Percentiles rank a stretch among this genome's conserved stretches.
Evolutionary conservation across 495 filamentous ascomycete genomes (phyloP).

Genomic region (Friedmanniomyces simplex): DNA sequence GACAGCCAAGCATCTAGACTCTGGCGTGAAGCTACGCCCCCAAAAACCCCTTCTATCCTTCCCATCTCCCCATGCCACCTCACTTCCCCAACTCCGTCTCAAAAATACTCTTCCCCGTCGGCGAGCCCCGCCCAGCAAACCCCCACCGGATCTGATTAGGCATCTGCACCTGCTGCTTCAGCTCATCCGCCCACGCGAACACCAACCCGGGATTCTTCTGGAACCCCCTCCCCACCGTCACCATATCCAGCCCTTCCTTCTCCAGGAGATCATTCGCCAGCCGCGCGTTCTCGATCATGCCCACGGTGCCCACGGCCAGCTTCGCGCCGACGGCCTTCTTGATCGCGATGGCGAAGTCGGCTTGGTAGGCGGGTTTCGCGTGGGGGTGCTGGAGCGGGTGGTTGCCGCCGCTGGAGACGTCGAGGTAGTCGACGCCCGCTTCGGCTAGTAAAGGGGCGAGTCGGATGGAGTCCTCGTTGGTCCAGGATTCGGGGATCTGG

Average conservation of each 20-base stretch:
- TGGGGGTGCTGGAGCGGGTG: conserved; percentile 50
- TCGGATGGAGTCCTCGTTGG: conserved; percentile 42
- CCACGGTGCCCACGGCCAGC: conserved; percentile 49
- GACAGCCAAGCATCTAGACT: too few relatives aligned
- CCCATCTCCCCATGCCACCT: background rate
- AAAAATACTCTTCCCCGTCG: conserved; percentile 1
- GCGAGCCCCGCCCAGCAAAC: background rate
- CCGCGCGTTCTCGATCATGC: conserved; percentile 47
- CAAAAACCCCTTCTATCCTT: background rate
- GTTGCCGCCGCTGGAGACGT: conserved; percentile 52
- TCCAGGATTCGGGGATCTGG: conserved; percentile 42
- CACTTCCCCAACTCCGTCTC: conserved; percentile 1
- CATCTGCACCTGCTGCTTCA: conserved; percentile 50
- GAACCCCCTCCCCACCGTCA: conserved; percentile 53
- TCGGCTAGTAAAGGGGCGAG: conserved; percentile 44
- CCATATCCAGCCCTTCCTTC: conserved; percentile 47
- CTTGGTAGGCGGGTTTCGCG: conserved; percentile 52
- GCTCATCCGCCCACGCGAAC: conserved; percentile 58
- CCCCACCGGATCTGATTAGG: conserved; percentile 62
- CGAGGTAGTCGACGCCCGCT: conserved; percentile 52
- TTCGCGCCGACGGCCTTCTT: conserved; percentile 53
- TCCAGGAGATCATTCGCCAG: conserved; percentile 48
- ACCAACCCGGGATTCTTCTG: conserved; percentile 60
- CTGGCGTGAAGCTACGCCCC: too few relatives aligned
- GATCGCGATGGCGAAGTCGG: conserved; percentile 50